Conservation (phyloP, 169 alveolate species). For the Ichthyophthirius multifiliis region DNA sequence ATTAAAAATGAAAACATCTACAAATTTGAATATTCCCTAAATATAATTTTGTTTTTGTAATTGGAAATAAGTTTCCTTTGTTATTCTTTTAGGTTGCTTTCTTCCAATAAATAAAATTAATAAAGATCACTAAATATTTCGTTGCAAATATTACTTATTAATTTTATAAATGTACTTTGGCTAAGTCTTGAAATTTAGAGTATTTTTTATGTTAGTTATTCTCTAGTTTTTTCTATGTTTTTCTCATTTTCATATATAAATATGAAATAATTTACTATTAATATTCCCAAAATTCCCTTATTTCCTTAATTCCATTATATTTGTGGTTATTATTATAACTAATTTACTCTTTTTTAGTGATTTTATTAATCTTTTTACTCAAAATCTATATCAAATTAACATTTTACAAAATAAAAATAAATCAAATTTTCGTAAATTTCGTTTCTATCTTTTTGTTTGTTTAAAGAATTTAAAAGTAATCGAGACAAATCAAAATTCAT, state of each 20-base stretch:
- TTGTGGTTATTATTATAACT: too few species aligned
- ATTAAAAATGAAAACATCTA: not conserved
- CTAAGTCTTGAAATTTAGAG: not conserved
- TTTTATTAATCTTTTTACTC: not conserved
- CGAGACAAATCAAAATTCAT: constrained; percentile 1
- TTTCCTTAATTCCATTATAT: not conserved
- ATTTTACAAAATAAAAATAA: not conserved
- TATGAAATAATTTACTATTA: not conserved
- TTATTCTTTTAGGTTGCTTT: not conserved
- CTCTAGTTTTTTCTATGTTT: not conserved
- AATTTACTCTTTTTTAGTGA: too few species aligned
- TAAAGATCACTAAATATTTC: not conserved
- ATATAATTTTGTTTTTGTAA: not conserved
- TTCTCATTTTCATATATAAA: too few species aligned
- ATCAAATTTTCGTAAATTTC: not conserved
- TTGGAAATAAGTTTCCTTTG: not conserved
- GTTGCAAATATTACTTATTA: not conserved
- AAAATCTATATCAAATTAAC: not conserved
- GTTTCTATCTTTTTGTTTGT: not conserved
- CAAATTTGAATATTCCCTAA: not conserved
- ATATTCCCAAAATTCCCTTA: not conserved
- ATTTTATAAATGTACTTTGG: not conserved
- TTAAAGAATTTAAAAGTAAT: not conserved
- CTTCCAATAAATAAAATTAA: not conserved
- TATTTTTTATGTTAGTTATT: not conserved